phyloP scores from a whole-genome alignment of 371 early-diverging fungal genomes.

The Lichtheimia hyalospora region DNA sequence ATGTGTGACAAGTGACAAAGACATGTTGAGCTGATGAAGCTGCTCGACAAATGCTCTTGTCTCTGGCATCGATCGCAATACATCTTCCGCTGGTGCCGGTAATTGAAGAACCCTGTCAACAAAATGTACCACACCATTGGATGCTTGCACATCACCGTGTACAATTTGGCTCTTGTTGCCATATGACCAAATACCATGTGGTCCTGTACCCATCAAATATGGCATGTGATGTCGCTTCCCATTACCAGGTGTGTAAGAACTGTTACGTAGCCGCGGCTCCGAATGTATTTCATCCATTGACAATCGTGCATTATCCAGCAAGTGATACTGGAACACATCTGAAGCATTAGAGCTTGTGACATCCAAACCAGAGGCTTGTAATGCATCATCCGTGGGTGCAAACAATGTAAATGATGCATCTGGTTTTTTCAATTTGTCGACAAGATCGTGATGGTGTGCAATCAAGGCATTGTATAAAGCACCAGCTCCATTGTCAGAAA shows the following conservation, averaged over 20 bases:
- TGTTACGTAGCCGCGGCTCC: constrained; percentile 1
- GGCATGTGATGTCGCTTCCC: constrained; percentile 3
- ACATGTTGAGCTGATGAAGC: neutral
- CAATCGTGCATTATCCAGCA: neutral
- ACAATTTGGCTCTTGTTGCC: constrained; percentile 3
- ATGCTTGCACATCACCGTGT: constrained; percentile 1
- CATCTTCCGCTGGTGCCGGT: constrained; percentile 3
- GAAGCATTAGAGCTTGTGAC: neutral
- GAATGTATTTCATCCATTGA: neutral
- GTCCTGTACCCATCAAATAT: constrained; percentile 3
- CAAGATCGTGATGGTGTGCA: neutral
- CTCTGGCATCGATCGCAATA: constrained; percentile 1
- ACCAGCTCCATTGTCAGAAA: constrained; percentile 5
- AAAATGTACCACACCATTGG: constrained; percentile 8
- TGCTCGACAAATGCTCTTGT: constrained; percentile 1
- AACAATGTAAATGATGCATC: constrained; percentile 3
- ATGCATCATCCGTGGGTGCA: constrained; percentile 4
- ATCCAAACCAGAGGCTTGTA: neutral
- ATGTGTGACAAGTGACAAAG: constrained; percentile 4
- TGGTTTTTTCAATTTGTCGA: neutral
- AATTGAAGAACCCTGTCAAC: neutral
- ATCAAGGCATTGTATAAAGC: neutral
- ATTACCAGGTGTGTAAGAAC: neutral
- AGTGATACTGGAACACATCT: neutral
- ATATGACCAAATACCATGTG: constrained; percentile 7